Evolutionary conservation across 2,329 filamentous ascomycete species (phyloP), one percentile per base, ranked within the genome.

Genomic region (Beauveria asiatica): DNA sequence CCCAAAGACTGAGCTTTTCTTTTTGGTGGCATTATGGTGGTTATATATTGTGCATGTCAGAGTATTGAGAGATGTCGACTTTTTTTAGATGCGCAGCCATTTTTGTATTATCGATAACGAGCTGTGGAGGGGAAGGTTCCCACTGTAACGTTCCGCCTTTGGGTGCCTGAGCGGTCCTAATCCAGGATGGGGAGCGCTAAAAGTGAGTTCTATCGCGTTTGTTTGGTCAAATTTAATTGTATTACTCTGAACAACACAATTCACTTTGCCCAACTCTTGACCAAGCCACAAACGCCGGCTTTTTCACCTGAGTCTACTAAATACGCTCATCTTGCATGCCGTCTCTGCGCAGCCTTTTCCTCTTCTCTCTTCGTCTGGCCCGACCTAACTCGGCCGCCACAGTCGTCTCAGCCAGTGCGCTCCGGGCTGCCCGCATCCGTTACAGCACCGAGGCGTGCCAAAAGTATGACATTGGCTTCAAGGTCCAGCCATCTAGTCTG

Each of bases 1-100:
- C 70, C 73, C 7, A 68, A 45, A 1, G 69, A 67, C 1, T 72
- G 70, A 3, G 70, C 57, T 65, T 78, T 80, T 45, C 80, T 74
- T 62, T 74, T 74, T 0, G 70, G 63, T 1, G 72, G 64, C 75
- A 77, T 76, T 39, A 23, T 39, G 39, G 17, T 25, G n/a, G 25
- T 27, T 23, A 21, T 39, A 11, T 50, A 9, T 19, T 44, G 16
- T 55, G 30, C 48, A 37, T 37, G 33, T 48, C 9, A 53, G 54
- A n/a, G 30, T 7, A 16, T n/a, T 27, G 19, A 41, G 23, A 16
- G 41, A 37, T 3, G 33, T 13, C 33, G 30, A 16, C 3, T 48
- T n/a, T 3, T 25, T 45, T 16, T 19, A n/a, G n/a, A n/a, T n/a
- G n/a, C n/a, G 13, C 42, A 52, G 19, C 23, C 21, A 33, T 52